Conservation (phyloP, 2,329 filamentous ascomycete species). For the Thielaviopsis populi region DNA sequence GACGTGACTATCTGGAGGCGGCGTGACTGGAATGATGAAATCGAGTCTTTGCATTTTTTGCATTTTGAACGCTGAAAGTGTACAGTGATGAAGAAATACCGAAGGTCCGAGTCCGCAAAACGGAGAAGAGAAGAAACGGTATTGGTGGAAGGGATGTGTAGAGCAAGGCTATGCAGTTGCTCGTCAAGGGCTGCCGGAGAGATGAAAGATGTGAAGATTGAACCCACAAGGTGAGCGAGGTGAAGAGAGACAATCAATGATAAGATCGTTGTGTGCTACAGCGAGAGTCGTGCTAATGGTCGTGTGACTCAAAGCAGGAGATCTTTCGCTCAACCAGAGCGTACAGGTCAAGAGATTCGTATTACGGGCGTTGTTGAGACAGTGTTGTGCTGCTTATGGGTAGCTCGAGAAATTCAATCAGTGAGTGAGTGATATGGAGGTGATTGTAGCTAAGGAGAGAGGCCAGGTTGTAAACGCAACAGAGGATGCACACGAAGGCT, state of each 20-base stretch:
- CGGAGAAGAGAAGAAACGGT: background rate
- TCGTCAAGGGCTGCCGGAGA: too few species aligned
- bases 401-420: background rate
- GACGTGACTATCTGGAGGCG: slow-evolving; percentile 27
- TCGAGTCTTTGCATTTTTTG: slow-evolving; percentile 19
- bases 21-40: slow-evolving; percentile 26
- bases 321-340: background rate
- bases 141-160: too few species aligned
- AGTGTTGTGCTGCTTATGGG: background rate
- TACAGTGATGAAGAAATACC: background rate
- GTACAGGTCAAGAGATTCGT: background rate
- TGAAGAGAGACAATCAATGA: background rate
- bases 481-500: too few species aligned
- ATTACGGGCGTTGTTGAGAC: background rate
- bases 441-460: background rate
- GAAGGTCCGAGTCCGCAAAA: background rate
- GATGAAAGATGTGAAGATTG: background rate
- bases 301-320: background rate
- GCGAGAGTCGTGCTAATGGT: background rate
- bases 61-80: slow-evolving; percentile 18
- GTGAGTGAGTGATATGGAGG: background rate
- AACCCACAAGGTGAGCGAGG: background rate
- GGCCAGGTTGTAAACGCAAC: background rate
- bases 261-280: background rate
- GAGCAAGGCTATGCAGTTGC: too few species aligned